Evolutionary conservation across 768 basidiomycete genomes (phyloP), one percentile per base, ranked within the genome.

Genomic region (Kwoniella botswanensis): DNA sequence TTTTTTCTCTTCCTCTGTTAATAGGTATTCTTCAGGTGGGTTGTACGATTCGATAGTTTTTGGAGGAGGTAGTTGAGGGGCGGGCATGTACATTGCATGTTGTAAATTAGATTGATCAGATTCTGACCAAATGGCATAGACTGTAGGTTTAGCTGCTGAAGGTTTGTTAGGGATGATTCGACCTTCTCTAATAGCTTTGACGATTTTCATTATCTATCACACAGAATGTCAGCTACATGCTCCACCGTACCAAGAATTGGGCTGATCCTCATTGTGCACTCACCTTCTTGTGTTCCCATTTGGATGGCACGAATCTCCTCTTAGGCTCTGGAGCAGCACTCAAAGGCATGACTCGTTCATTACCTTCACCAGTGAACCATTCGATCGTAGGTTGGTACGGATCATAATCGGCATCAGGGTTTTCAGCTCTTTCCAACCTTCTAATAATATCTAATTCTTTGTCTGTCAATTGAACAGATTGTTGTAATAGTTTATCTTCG

Each of bases 271-370:
- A 35, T 35, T 35, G 35, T 35, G 35, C 35, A 70, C 82, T 65
- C 78, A 93, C 95, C 89, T 99, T 99, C 87, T 97, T 90, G 85
- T 97, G 98, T 85, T 98, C 97, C 97, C 97, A 99, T 86, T 95
- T 98, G 85, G 93, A 96, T 15, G 95, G 93, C 13, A 98, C 88
- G 90, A 95, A 99, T 58, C 97, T 88, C 65, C 93, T 88, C 85
- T 99, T 99, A 21, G 97, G 97, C 82, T 98, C 94, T 2, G 94
- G 93, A 29, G 92, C 92, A 41, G 90, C 89, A 12, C 91, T 92
- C 15, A 99, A 84, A 24, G 97, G 97, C 94, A 94, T 98, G 22
- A 91, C 85, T 85, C 95, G 93, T 80, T 97, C 93, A 79, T 93
- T 94, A 13, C 94, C 94, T 84, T 93, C 92, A 3, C 93, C 93